Percentiles rank a stretch among this genome's conserved stretches.
phyloP scores from a whole-genome alignment of 2,329 filamentous ascomycete species.

The Alternaria dauci region DNA sequence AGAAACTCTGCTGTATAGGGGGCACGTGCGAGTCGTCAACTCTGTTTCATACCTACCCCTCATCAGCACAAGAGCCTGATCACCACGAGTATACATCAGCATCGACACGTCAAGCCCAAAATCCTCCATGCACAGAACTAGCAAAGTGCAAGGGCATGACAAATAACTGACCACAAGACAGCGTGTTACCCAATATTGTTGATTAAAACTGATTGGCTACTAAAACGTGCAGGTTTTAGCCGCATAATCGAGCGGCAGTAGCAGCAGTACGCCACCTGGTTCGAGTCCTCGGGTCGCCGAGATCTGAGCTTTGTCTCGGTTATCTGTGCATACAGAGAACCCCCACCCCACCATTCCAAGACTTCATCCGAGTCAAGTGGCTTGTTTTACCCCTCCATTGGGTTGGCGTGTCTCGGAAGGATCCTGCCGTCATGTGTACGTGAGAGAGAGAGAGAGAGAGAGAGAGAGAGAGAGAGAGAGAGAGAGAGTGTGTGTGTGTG shows the following conservation, averaged over 20 bases:
- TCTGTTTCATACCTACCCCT: slow-evolving; percentile 1
- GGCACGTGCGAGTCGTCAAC: not conserved
- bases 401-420: slow-evolving; percentile 12
- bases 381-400: slow-evolving; percentile 21
- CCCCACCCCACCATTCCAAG: slow-evolving; percentile 20
- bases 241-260: slow-evolving; percentile 15
- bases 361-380: slow-evolving; percentile 23
- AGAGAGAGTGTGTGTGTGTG: not conserved
- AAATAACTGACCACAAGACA: slow-evolving; percentile 8
- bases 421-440: slow-evolving; percentile 5
- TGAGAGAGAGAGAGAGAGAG: too few relatives aligned
- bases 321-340: slow-evolving; percentile 13
- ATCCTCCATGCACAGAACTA: not conserved
- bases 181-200: slow-evolving; percentile 16
- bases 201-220: slow-evolving; percentile 26
- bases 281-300: slow-evolving; percentile 15
- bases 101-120: not conserved
- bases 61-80: slow-evolving; percentile 5
- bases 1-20: slow-evolving; percentile 1
- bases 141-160: slow-evolving; percentile 12
- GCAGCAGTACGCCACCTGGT: slow-evolving; percentile 5
- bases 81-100: not conserved
- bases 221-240: slow-evolving; percentile 15
- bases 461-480: too few relatives aligned
- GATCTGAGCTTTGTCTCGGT: slow-evolving; percentile 21